phyloP scores from a whole-genome alignment of 73 alveolate genomes.

The Paramecium bursaria region DNA sequence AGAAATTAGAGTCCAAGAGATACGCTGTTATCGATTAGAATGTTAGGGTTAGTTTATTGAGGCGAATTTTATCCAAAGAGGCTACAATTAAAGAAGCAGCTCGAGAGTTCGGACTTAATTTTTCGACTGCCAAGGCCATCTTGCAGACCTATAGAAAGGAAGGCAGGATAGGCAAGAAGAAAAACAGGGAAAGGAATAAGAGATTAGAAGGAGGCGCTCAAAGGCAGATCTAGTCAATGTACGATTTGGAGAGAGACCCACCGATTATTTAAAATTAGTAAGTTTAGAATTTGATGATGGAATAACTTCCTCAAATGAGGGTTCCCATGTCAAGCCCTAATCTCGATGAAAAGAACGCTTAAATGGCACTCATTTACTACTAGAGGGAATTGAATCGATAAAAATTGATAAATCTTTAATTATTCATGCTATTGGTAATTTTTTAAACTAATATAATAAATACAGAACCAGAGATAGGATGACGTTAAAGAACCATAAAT shows the following conservation, averaged over 20 bases:
- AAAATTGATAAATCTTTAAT: slow-evolving; percentile 24
- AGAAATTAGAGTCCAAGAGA: no score
- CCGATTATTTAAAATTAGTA: background rate
- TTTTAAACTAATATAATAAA: no score
- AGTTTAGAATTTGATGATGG: slow-evolving; percentile 24
- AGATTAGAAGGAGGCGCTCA: background rate
- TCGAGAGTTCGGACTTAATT: slow-evolving; percentile 65
- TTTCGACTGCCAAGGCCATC: slow-evolving; percentile 68
- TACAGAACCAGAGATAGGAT: no score
- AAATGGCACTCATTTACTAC: slow-evolving; percentile 7
- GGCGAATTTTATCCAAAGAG: slow-evolving; percentile 36
- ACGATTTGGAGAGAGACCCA: slow-evolving; percentile 29
- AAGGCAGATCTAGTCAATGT: slow-evolving; percentile 48
- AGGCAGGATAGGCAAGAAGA: slow-evolving; percentile 70
- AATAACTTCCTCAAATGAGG: background rate
- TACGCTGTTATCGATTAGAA: slow-evolving; percentile 48
- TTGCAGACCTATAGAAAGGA: slow-evolving; percentile 66
- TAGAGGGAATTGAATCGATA: background rate
- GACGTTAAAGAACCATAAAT: no score
- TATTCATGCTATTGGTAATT: no score
- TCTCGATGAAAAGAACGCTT: slow-evolving; percentile 21
- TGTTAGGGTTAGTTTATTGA: slow-evolving; percentile 13
- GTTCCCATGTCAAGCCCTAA: background rate
- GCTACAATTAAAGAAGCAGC: slow-evolving; percentile 71
- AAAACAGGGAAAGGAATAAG: slow-evolving; percentile 64